phyloP scores from a whole-genome alignment of 139 green algal genomes.

The Picochlorum sp. region DNA sequence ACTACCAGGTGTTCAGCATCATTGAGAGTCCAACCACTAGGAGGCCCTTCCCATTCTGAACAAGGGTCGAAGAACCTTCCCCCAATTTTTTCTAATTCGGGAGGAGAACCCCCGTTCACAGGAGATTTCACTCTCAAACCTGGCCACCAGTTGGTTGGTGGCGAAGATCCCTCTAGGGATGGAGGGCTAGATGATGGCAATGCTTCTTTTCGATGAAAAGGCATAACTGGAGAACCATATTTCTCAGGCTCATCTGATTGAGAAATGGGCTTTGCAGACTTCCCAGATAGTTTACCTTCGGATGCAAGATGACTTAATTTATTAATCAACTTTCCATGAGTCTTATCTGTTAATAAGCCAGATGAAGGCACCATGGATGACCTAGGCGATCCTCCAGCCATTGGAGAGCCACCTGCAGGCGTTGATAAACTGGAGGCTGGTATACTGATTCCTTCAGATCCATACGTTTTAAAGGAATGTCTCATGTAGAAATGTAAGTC shows the following conservation, averaged over 20 bases:
- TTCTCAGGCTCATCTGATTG: too few relatives aligned
- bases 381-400: neutral
- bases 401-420: conserved; percentile 14
- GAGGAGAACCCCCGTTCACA: neutral
- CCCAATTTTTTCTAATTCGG: too few relatives aligned
- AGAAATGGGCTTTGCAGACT: too few relatives aligned
- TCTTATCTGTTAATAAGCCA: neutral
- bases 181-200: neutral
- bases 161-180: neutral
- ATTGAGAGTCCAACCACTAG: conserved; percentile 18
- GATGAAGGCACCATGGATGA: neutral
- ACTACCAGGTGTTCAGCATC: conserved; percentile 81
- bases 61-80: too few relatives aligned
- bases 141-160: neutral
- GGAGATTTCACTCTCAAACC: neutral
- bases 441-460: neutral
- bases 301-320: neutral
- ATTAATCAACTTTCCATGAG: neutral
- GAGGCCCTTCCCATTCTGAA: conserved; percentile 2
- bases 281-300: too few relatives aligned
- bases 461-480: conserved; percentile 42
- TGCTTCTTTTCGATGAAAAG: too few relatives aligned
- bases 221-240: too few relatives aligned
- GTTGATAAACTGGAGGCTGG: conserved; percentile 12
- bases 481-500: conserved; percentile 92